Conservation (phyloP, 805 yeast species). For the Suhomyces sp. region DNA sequence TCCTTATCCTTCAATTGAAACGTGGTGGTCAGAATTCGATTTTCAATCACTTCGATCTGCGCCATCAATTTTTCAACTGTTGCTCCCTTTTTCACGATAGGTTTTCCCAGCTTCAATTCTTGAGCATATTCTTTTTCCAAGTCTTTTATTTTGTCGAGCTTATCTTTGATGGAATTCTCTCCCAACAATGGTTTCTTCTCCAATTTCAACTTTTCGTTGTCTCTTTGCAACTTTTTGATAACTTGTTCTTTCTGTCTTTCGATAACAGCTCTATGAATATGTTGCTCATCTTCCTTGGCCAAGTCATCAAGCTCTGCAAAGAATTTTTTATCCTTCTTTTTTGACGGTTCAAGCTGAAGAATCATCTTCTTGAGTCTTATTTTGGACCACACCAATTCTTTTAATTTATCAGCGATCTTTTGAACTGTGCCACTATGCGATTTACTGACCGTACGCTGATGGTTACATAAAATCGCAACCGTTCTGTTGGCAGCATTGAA, state of each 20-base stretch:
- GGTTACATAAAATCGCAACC: constrained; percentile 95
- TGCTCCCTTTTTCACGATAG: constrained; percentile 49
- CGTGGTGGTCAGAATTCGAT: constrained; percentile 64
- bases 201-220: constrained; percentile 67
- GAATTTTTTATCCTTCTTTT: constrained; percentile 50
- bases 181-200: constrained; percentile 56
- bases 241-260: constrained; percentile 66
- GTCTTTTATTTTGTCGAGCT: constrained; percentile 56
- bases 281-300: constrained; percentile 59
- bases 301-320: constrained; percentile 70
- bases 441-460: constrained; percentile 89
- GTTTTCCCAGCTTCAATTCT: constrained; percentile 61
- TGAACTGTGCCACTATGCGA: constrained; percentile 79
- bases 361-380: constrained; percentile 72
- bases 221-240: constrained; percentile 65
- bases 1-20: constrained; percentile 87
- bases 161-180: constrained; percentile 56
- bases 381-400: constrained; percentile 84
- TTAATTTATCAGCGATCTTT: constrained; percentile 71
- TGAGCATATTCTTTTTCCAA: constrained; percentile 48
- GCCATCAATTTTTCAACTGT: constrained; percentile 68
- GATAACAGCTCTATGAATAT: constrained; percentile 57
- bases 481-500: constrained; percentile 95
- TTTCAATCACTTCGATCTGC: constrained; percentile 71
- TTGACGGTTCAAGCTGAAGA: constrained; percentile 57